These are phyloP conservation scores for Quercus mongolica DNA, from an alignment of 306 rosid genomes.

Conservation along the genomic window DNA sequence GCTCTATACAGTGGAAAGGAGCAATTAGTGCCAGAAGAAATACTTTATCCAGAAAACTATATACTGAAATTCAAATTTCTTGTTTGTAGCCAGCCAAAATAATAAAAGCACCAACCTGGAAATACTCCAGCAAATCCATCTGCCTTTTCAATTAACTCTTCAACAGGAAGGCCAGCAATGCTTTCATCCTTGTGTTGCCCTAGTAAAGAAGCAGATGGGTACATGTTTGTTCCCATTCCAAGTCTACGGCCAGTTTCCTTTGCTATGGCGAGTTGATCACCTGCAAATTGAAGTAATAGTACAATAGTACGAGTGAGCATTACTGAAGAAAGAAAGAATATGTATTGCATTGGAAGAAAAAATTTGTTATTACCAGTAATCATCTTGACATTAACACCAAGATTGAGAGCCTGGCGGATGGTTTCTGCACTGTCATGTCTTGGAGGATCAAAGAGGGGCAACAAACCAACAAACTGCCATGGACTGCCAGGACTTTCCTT, in stretches of 20 bases:
- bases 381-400: slow-evolving; percentile 99
- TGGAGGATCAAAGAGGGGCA: slow-evolving; percentile 95
- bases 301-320: slow-evolving; percentile 13
- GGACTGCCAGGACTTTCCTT: slow-evolving; percentile 78
- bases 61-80: neutral
- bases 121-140: slow-evolving; percentile 99
- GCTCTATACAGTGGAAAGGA: slow-evolving; percentile 44
- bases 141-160: slow-evolving; percentile 94
- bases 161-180: slow-evolving; percentile 85
- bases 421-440: slow-evolving; percentile 99
- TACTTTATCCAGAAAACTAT: neutral
- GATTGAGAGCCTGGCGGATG: slow-evolving; percentile 89
- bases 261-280: slow-evolving; percentile 98
- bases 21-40: slow-evolving; percentile 2
- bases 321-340: slow-evolving; percentile 3
- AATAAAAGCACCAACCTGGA: slow-evolving; percentile 58
- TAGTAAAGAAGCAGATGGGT: slow-evolving; percentile 90
- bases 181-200: slow-evolving; percentile 87
- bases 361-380: slow-evolving; percentile 68
- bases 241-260: slow-evolving; percentile 98
- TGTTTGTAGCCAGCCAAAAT: neutral
- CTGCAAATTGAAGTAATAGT: slow-evolving; percentile 30
- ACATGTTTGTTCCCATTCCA: slow-evolving; percentile 99
- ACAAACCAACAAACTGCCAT: slow-evolving; percentile 93
- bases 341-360: neutral